Conservation (phyloP, 176 grass and related monocot species). For the Zoysia japonica region DNA sequence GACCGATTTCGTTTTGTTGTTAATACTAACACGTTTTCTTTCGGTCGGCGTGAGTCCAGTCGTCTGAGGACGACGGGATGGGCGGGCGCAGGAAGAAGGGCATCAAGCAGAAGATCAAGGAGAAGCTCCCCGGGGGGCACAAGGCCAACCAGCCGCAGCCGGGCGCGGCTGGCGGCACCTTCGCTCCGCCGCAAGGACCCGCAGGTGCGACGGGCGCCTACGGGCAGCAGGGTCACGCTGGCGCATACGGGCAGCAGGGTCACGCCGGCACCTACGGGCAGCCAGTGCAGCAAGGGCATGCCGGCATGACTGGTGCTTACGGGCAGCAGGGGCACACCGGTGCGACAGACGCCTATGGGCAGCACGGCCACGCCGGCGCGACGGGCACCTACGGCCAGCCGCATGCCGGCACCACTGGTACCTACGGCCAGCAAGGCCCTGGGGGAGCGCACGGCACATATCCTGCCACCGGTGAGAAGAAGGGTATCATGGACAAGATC, state of each 20-base stretch:
- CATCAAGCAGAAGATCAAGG: conserved; percentile 69
- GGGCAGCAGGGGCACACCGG: background rate
- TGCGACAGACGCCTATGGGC: background rate
- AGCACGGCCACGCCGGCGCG: too few relatives aligned
- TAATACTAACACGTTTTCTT: too few relatives aligned
- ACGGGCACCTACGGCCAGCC: background rate
- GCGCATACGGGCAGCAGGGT: background rate
- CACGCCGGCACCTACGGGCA: background rate
- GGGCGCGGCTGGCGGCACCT: background rate
- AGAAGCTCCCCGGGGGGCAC: conserved; percentile 54
- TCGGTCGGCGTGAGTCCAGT: background rate
- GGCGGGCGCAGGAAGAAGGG: conserved; percentile 69
- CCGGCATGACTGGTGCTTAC: background rate
- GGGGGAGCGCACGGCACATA: background rate
- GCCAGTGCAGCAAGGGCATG: background rate
- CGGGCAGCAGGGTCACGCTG: conserved; percentile 28
- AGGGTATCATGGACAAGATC: conserved; percentile 73
- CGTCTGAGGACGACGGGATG: conserved; percentile 64
- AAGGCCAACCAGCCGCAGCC: conserved; percentile 6
- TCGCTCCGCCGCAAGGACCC: background rate
- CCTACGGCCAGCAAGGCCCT: background rate
- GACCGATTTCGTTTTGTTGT: too few relatives aligned
- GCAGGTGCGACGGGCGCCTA: conserved; percentile 26
- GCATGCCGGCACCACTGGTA: background rate
- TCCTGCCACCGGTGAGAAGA: conserved; percentile 38